Percentiles rank a stretch among this genome's conserved stretches.
Conservation (phyloP, 208 protist genomes). For the Naegleria lovaniensis region DNA sequence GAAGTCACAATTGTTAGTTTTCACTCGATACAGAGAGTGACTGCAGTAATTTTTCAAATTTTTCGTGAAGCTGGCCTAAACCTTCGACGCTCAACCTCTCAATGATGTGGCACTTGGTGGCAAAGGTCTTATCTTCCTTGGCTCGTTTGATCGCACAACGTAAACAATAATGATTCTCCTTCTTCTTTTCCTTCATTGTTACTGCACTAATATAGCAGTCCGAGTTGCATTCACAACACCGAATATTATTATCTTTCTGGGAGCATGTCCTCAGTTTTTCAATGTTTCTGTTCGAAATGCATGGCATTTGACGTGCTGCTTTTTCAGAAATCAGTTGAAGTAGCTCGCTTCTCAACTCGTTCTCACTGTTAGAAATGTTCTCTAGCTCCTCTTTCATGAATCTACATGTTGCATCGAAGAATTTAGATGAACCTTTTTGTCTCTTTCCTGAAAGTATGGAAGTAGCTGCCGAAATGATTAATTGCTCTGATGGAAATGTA, state of each 20-base stretch:
- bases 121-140: not conserved
- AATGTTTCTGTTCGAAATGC: not conserved
- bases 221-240: not conserved
- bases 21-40: no score
- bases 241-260: constrained; percentile 8
- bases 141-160: not conserved
- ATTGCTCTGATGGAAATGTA: constrained; percentile 13
- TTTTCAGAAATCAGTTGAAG: not conserved
- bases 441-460: not conserved
- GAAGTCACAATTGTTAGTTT: no score
- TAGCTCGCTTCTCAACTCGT: not conserved
- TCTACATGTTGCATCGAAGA: not conserved
- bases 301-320: not conserved
- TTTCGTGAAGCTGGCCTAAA: not conserved
- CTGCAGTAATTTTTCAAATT: not conserved
- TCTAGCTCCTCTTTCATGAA: not conserved
- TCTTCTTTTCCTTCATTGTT: not conserved
- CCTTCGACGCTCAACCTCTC: not conserved
- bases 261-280: not conserved
- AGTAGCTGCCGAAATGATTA: not conserved
- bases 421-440: not conserved
- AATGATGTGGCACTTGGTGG: not conserved
- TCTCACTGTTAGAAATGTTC: not conserved
- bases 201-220: constrained; percentile 20
- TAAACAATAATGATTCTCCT: not conserved